Evolutionary conservation across 371 early-diverging fungal species (phyloP), one percentile per base, ranked within the genome.

Genomic region (Zychaea mexicana): DNA sequence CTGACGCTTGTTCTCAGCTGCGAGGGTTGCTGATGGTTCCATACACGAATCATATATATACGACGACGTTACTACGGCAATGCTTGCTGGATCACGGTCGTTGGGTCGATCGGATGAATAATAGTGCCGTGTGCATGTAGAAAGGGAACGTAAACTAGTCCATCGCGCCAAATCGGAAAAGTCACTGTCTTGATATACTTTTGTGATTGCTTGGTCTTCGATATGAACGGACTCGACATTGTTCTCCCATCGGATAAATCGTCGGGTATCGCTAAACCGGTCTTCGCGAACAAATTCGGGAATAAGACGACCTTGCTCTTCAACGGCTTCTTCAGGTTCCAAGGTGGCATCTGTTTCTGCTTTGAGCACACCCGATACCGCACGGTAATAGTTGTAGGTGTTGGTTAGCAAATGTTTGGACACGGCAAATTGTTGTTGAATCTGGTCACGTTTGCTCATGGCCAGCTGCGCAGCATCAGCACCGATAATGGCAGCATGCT

Each of bases 61-160:
- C 6, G 86, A 85, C 17, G 86, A 85, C 0, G 88, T 85, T 59
- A 86, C 65, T 8, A 88, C 72, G 0, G 84, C 88, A 54, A 84
- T 74, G 69, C 70, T 7, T 63, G 62, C n/a, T 30, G 26, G 28
- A 24, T 49, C 49, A 6, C 49, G 49, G 4, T 49, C 49, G 24
- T 49, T 49, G 6, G 49, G 49, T 49, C 49, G 49, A 22, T 49
- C 49, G 21, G 49, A 24, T 19, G 49, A 49, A 22, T 49, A 49
- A 24, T 49, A 49, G 22, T 49, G 49, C 5, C 49, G 49, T 22
- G 26, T n/a, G 24, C 49, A 49, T 0, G 49, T 22, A 22, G 49
- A 24, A 13, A 49, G 5, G 0, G 49, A n/a, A 3, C 49, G 49
- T 24, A 49, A 24, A 24, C 49, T 49, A 1, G 76, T 76, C 72